Percentiles rank a stretch among this genome's conserved stretches.
These are phyloP conservation scores for Beauveria bassiana DNA, from an alignment of 2,329 filamentous ascomycete genomes.

Conservation along the genomic window DNA sequence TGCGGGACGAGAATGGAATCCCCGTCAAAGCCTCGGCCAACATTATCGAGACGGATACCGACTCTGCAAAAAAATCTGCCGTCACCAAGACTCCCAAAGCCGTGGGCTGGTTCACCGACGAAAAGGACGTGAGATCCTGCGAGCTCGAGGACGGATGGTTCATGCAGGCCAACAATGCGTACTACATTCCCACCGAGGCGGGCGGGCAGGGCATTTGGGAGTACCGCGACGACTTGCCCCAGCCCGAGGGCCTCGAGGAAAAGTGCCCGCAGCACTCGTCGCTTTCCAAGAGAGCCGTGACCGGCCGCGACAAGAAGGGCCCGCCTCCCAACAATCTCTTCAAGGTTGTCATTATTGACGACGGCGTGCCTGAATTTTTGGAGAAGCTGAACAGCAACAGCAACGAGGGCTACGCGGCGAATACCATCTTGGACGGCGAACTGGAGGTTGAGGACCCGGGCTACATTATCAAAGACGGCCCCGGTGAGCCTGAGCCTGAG, in stretches of 20 bases:
- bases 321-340: neutral
- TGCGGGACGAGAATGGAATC: neutral
- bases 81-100: neutral
- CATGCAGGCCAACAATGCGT: neutral
- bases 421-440: neutral
- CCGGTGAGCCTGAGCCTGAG: too few relatives aligned
- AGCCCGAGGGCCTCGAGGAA: neutral
- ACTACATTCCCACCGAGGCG: neutral
- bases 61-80: neutral
- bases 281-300: neutral
- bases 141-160: neutral
- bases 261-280: neutral
- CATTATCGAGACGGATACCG: neutral
- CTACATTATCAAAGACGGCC: too few relatives aligned
- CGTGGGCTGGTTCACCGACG: neutral
- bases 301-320: neutral
- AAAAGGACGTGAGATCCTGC: neutral
- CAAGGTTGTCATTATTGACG: neutral
- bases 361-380: neutral
- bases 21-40: neutral
- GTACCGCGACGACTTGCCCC: neutral
- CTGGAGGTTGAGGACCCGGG: too few relatives aligned
- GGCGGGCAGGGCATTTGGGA: neutral
- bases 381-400: neutral
- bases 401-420: neutral